Percentiles rank a stretch among this genome's conserved stretches.
Conservation (phyloP, 2,329 filamentous ascomycete species). For the Bipolaris victoriae region DNA sequence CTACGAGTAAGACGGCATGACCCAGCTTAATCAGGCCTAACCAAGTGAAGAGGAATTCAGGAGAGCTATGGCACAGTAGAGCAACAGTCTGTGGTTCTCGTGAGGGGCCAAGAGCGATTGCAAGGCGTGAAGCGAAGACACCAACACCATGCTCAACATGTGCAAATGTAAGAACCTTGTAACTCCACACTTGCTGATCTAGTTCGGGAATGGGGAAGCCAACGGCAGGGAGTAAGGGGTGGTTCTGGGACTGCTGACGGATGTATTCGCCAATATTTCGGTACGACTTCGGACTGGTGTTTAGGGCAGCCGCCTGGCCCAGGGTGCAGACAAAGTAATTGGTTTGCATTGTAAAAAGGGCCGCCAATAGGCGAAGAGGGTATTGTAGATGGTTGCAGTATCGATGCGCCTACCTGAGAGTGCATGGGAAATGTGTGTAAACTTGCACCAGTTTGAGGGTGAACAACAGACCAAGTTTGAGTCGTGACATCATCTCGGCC, state of each 20-base stretch:
- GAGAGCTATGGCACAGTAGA: slow-evolving; percentile 62
- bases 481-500: slow-evolving; percentile 39
- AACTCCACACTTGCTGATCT: slow-evolving; percentile 30
- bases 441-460: background rate
- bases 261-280: slow-evolving; percentile 59
- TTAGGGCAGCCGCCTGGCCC: slow-evolving; percentile 58
- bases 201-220: slow-evolving; percentile 54
- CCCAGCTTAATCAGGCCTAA: slow-evolving; percentile 64
- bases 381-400: slow-evolving; percentile 1
- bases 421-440: background rate
- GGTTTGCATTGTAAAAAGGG: slow-evolving; percentile 27
- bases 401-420: background rate
- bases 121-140: slow-evolving; percentile 45
- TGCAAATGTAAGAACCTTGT: slow-evolving; percentile 46
- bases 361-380: background rate
- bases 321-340: slow-evolving; percentile 69
- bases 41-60: slow-evolving; percentile 66
- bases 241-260: slow-evolving; percentile 52
- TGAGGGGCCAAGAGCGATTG: slow-evolving; percentile 18
- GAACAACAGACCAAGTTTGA: slow-evolving; percentile 10
- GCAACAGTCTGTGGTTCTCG: slow-evolving; percentile 52
- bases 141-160: slow-evolving; percentile 45
- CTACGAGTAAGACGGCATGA: slow-evolving; percentile 62
- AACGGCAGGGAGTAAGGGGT: slow-evolving; percentile 55
- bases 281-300: slow-evolving; percentile 46